Conservation (phyloP, 805 yeast species). For the Candida suzukii region DNA sequence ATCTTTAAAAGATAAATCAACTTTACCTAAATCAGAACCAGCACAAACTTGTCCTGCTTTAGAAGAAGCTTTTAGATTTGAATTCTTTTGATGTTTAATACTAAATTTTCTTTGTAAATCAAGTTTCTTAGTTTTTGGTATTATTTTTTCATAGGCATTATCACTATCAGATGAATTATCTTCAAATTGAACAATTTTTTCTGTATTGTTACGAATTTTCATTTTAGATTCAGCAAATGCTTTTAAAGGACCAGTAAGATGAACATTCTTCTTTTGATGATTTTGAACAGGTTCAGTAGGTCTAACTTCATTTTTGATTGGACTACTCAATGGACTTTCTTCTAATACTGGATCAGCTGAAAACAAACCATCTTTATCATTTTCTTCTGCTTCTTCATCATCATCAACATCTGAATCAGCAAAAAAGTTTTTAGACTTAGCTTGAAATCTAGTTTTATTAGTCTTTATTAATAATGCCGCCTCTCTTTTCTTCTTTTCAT, state of each 20-base stretch:
- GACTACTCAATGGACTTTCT: constrained; percentile 1
- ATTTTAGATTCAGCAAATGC: constrained; percentile 3
- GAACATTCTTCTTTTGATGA: not conserved
- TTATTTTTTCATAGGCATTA: not conserved
- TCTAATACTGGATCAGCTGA: constrained; percentile 1
- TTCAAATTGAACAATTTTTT: not conserved
- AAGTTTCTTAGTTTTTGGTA: not conserved
- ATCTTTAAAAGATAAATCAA: not conserved
- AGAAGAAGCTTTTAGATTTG: no score
- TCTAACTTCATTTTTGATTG: not conserved
- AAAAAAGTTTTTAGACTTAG: constrained; percentile 11
- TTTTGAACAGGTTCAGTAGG: no score
- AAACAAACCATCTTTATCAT: constrained; percentile 6
- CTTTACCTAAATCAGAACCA: not conserved
- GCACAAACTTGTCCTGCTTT: not conserved
- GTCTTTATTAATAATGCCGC: constrained; percentile 1
- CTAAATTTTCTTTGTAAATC: constrained; percentile 2
- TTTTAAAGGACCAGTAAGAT: constrained; percentile 4
- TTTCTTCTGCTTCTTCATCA: no score
- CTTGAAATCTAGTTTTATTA: constrained; percentile 10
- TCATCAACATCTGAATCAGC: constrained; percentile 13
- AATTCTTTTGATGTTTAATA: constrained; percentile 5
- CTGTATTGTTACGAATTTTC: not conserved
- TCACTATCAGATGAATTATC: not conserved
- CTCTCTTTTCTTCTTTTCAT: constrained; percentile 14